Percentiles rank a stretch among this genome's conserved stretches.
Evolutionary conservation across 495 filamentous ascomycete genomes (phyloP).

Genomic region (Cercophora newfieldiana): DNA sequence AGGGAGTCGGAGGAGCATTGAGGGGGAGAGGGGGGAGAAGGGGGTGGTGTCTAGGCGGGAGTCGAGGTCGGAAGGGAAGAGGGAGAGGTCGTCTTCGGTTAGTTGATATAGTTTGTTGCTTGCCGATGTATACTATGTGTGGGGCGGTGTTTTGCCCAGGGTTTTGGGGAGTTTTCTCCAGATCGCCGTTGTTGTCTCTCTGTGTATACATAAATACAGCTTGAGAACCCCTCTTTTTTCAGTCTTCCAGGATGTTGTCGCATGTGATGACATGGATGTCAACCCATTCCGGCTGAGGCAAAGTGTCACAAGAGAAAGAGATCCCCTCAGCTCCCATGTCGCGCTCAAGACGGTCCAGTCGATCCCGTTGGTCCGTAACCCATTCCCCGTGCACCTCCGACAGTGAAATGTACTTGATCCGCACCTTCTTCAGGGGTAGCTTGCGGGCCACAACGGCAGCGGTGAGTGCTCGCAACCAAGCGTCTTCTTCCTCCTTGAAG

Average conservation of each 20-base stretch:
- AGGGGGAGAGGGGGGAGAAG: neutral
- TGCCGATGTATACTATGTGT: too few species aligned
- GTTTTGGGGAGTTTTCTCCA: too few species aligned
- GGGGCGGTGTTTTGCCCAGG: too few species aligned
- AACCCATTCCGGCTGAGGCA: too few species aligned
- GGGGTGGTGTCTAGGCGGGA: neutral
- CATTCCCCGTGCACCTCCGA: neutral
- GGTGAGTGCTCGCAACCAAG: neutral
- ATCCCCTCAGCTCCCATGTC: too few species aligned
- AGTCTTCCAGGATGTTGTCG: too few species aligned
- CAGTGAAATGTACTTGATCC: neutral
- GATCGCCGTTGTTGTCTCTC: too few species aligned
- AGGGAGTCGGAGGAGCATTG: neutral
- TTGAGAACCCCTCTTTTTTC: too few species aligned
- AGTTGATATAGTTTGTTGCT: neutral
- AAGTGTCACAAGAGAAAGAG: too few species aligned
- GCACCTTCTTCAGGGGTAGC: neutral
- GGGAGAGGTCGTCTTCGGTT: slow-evolving; percentile 2
- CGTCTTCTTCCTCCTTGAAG: neutral
- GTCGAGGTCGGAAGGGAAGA: neutral
- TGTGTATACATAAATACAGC: too few species aligned
- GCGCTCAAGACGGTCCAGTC: too few species aligned
- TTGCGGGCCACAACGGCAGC: neutral
- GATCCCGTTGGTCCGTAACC: neutral
- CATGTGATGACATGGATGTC: too few species aligned